Evolutionary conservation across 331 rosid species (phyloP).

Genomic region (Saraca asoca): DNA sequence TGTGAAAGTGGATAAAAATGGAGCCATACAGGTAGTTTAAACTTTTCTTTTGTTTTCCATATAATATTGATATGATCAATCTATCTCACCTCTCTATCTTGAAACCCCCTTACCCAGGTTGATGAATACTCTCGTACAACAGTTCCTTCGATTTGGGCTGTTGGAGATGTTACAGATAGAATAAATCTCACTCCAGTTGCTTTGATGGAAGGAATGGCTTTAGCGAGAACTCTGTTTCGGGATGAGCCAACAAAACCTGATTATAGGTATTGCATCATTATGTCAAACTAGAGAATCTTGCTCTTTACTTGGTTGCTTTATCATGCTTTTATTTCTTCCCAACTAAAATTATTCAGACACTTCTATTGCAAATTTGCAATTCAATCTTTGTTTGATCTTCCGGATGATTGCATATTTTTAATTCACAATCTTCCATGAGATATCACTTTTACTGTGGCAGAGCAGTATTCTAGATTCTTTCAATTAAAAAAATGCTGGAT

Average conservation of each 20-base stretch:
- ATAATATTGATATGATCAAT: slow-evolving; percentile 3
- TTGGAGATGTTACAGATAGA: slow-evolving; percentile 95
- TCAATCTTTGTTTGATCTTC: not conserved
- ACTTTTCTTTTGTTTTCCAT: slow-evolving; percentile 20
- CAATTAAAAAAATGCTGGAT: too few species aligned
- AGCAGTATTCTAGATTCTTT: not conserved
- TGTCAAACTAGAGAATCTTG: slow-evolving; percentile 24
- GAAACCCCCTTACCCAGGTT: slow-evolving; percentile 52
- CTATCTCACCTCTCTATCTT: slow-evolving; percentile 17
- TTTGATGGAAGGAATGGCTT: slow-evolving; percentile 95
- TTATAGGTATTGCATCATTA: slow-evolving; percentile 64
- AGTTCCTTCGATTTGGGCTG: slow-evolving; percentile 95
- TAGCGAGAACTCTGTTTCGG: slow-evolving; percentile 73
- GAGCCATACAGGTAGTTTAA: slow-evolving; percentile 83
- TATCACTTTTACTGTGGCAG: not conserved
- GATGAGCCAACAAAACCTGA: slow-evolving; percentile 91
- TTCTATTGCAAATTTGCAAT: not conserved
- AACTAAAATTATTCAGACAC: not conserved
- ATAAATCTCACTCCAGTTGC: slow-evolving; percentile 97
- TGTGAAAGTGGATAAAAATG: slow-evolving; percentile 65
- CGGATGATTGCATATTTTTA: not conserved
- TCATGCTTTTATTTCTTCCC: slow-evolving; percentile 13
- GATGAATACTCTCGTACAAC: slow-evolving; percentile 89
- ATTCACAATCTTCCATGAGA: not conserved
- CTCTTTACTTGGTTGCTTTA: not conserved